Base-by-base conservation (phyloP, 1,284 basidiomycete species). In the Ustilago lituana region DNA sequence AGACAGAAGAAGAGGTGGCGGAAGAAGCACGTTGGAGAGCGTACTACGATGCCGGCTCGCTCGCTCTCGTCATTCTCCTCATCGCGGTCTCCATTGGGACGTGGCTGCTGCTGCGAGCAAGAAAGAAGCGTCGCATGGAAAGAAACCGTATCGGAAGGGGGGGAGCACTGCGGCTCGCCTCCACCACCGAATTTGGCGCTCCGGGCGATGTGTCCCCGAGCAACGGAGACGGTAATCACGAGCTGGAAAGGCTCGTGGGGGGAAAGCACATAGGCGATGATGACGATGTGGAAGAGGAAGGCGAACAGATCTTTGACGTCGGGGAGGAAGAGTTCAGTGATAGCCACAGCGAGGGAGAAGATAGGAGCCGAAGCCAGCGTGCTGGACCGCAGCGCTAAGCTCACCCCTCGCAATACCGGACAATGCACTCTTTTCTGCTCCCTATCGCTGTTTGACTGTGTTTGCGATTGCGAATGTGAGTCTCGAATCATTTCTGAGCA, bases 21-120 rank as follows among this genome's bases (percentile, higher is more conserved):
- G 66, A 78, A 75, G 29, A 80, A 73, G 66, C 68, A 63, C 47
- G 82, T 66, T 46, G 71, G 50, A 72, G 71, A 4, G 78, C 74
- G 19, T 74, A 76, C 49, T 81, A 79, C 83, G 95, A 96, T 70
- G 91, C 92, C 19, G 91, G 92, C 10, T 93, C 92, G 0, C 91
- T 91, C 0, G 89, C 91, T 1, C 84, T 95, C 22, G 88, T 96
- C 27, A 85, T 97, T 33, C 79, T 92, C 4, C 83, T 96, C 40
- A 87, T 96, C 60, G 86, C 87, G 22, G 80, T 89, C 10, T 86
- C 85, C n/a, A 86, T 94, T 37, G 92, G 88, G 0, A 83, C 86
- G 15, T 91, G 90, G 82, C 82, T 93, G 53, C 91, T 90, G 86
- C 89, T 88, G 82, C 87, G 91, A 33, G 82, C 86, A 19, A 86